Base-by-base conservation (phyloP, 495 filamentous ascomycete species). In the Rhizodiscina lignyota region DNA sequence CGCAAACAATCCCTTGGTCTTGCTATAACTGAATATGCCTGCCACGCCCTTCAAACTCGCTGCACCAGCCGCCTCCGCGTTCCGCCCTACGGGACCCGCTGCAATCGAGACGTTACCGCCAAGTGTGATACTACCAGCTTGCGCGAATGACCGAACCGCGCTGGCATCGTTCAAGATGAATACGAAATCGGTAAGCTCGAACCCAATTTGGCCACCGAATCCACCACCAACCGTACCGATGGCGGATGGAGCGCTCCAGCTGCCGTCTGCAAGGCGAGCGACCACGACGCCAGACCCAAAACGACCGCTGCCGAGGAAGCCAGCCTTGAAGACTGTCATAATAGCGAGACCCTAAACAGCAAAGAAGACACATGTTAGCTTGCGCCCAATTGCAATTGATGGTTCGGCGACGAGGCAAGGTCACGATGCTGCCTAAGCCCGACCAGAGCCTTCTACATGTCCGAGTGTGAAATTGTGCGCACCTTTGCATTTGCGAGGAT, bases 321-420 rank as follows among this genome's bases (percentile, higher is more conserved):
- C 89, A 41, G 83, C 86, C 64, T 97, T 97, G 48, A 94, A 63
- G 37, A 96, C 83, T 0, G 91, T 94, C 40, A 97, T 70, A 43
- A 97, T 76, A 3, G 91, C 89, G 37, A 97, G 77, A 51, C 89
- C 91, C 84, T 93, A n/a, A n/a, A n/a, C n/a, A n/a, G n/a, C n/a
- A n/a, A n/a, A n/a, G n/a, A n/a, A n/a, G n/a, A n/a, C n/a, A n/a
- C n/a, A n/a, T n/a, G n/a, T n/a, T n/a, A n/a, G n/a, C n/a, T n/a
- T n/a, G n/a, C n/a, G n/a, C n/a, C n/a, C n/a, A n/a, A n/a, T n/a
- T n/a, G n/a, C n/a, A n/a, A n/a, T n/a, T n/a, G n/a, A 42, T 16
- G 28, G 5, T 8, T 26, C 13, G 18, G 8, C 8, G 19, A 19
- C 4, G 11, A 37, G 21, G 35, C 8, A 16, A 6, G 35, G 15